phyloP scores from a whole-genome alignment of 441 rosid genomes.

The Rhodomyrtus psidioides region DNA sequence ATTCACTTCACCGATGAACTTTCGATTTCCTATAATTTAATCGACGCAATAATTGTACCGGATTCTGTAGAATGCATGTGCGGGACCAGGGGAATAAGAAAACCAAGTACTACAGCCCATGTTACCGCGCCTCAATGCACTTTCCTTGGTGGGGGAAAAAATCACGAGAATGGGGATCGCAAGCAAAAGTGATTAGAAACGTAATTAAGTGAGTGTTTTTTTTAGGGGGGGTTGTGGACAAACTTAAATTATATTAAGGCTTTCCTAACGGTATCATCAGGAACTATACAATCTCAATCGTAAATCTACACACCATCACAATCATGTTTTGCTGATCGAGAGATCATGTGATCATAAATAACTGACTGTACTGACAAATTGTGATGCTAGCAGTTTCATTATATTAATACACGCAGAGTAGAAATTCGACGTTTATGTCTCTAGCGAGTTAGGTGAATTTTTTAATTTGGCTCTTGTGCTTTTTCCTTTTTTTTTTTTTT shows the following conservation, averaged over 20 bases:
- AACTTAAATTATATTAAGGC: neutral
- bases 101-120: neutral
- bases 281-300: too few relatives aligned
- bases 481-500: neutral
- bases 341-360: too few relatives aligned
- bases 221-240: neutral
- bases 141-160: neutral
- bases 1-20: neutral
- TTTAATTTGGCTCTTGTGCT: neutral
- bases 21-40: neutral
- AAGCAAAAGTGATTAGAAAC: neutral
- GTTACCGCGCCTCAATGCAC: neutral
- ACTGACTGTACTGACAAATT: too few relatives aligned
- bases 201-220: neutral
- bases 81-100: neutral
- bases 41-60: neutral
- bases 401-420: too few relatives aligned
- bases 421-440: neutral
- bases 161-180: neutral
- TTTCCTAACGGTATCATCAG: too few relatives aligned
- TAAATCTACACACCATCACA: fast-evolving
- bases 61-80: neutral
- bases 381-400: too few relatives aligned
- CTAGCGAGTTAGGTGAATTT: neutral
- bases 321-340: too few relatives aligned